Conservation (phyloP, 805 yeast genomes). For the Saccharomyces eubayanus region DNA sequence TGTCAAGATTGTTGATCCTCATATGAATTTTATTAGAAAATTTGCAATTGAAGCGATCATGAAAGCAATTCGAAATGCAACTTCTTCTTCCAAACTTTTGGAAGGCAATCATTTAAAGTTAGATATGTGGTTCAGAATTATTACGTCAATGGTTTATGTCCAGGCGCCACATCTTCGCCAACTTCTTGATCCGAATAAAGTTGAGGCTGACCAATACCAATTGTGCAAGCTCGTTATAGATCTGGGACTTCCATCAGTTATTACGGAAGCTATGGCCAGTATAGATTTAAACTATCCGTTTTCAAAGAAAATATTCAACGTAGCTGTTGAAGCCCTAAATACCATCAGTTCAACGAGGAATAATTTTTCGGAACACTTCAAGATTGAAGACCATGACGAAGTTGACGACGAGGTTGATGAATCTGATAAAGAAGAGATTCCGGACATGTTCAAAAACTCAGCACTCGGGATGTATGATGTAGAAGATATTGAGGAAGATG, state of each 20-base stretch:
- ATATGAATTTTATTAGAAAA: slow-evolving; percentile 63
- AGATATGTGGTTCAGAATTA: slow-evolving; percentile 26
- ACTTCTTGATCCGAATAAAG: slow-evolving; percentile 39
- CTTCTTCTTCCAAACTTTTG: slow-evolving; percentile 16
- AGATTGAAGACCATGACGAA: slow-evolving; percentile 50
- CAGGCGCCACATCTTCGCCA: slow-evolving; percentile 32
- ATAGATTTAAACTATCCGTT: slow-evolving; percentile 70
- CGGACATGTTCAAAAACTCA: slow-evolving; percentile 78
- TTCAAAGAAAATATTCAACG: slow-evolving; percentile 49
- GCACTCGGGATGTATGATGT: slow-evolving; percentile 92
- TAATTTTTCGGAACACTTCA: slow-evolving; percentile 50
- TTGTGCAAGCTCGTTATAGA: slow-evolving; percentile 63
- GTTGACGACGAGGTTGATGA: slow-evolving; percentile 52
- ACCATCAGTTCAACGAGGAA: slow-evolving; percentile 48
- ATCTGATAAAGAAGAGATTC: slow-evolving; percentile 59
- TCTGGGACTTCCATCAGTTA: slow-evolving; percentile 47
- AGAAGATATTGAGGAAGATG: slow-evolving; percentile 59
- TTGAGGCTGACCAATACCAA: slow-evolving; percentile 53
- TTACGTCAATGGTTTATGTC: slow-evolving; percentile 23
- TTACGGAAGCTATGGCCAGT: slow-evolving; percentile 53
- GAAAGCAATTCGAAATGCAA: slow-evolving; percentile 51
- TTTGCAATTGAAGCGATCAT: slow-evolving; percentile 62
- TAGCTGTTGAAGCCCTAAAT: slow-evolving; percentile 52
- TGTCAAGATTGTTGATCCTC: slow-evolving; percentile 52
- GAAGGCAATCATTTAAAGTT: slow-evolving; percentile 24